Evolutionary conservation across 2,329 filamentous ascomycete species (phyloP).

Genomic region (Diaporthe ilicicola): DNA sequence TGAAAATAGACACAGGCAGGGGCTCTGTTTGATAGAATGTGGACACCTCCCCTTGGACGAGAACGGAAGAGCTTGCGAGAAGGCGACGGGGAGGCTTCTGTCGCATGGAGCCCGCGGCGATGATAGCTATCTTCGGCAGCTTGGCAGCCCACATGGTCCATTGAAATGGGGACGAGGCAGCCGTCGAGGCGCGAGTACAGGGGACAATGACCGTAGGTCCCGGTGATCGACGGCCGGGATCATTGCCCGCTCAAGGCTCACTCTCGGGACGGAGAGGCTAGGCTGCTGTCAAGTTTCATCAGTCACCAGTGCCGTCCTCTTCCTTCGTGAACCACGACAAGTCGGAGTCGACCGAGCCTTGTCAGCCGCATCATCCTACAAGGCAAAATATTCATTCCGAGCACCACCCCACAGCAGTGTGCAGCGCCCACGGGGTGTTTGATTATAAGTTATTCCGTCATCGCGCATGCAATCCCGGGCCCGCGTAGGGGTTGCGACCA

Average conservation of each 20-base stretch:
- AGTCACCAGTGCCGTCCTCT: neutral
- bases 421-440: neutral
- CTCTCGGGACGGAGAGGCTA: neutral
- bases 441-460: neutral
- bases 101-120: slow-evolving; percentile 7
- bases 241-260: neutral
- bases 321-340: neutral
- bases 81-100: slow-evolving; percentile 21
- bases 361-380: neutral
- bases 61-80: slow-evolving; percentile 37
- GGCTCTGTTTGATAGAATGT: slow-evolving; percentile 24
- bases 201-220: neutral
- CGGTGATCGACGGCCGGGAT: slow-evolving; percentile 29
- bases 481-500: neutral
- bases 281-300: slow-evolving; percentile 29
- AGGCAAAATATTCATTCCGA: neutral
- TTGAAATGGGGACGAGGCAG: slow-evolving; percentile 17
- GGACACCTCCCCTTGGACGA: slow-evolving; percentile 24
- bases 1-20: neutral
- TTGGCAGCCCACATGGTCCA: slow-evolving; percentile 25
- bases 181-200: slow-evolving; percentile 15
- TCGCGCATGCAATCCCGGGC: neutral
- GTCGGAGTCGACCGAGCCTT: slow-evolving; percentile 10
- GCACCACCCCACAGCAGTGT: neutral
- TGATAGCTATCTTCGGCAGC: slow-evolving; percentile 19